These are phyloP conservation scores for Penicillium soppii DNA, from an alignment of 495 filamentous ascomycete genomes.

Conservation along the genomic window DNA sequence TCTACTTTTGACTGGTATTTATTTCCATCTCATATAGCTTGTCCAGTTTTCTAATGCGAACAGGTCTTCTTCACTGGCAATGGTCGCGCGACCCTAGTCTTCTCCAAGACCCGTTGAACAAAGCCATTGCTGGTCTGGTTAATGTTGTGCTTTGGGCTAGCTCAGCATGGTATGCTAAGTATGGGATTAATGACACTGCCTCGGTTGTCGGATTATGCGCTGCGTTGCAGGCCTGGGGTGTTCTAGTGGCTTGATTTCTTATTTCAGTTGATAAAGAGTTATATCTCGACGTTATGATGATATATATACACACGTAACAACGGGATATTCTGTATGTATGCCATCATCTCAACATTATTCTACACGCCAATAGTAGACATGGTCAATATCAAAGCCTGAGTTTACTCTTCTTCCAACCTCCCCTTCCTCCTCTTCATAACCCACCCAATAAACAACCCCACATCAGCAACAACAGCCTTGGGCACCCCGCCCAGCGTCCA, in stretches of 20 bases:
- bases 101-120: slow-evolving; percentile 29
- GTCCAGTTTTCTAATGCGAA: background rate
- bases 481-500: slow-evolving; percentile 59
- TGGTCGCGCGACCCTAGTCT: slow-evolving; percentile 25
- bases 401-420: slow-evolving; percentile 13
- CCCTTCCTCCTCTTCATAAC: slow-evolving; percentile 27
- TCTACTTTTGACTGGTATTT: slow-evolving; percentile 25
- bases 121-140: slow-evolving; percentile 26
- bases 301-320: no score
- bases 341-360: no score
- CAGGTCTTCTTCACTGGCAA: slow-evolving; percentile 33
- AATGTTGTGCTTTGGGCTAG: slow-evolving; percentile 29
- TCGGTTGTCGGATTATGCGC: slow-evolving; percentile 24
- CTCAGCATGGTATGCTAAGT: slow-evolving; percentile 30
- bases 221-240: slow-evolving; percentile 24
- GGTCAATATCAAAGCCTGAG: no score
- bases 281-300: no score
- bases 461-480: slow-evolving; percentile 67
- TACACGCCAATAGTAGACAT: no score
- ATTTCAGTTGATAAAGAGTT: no score
- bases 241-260: slow-evolving; percentile 9
- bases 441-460: slow-evolving; percentile 67
- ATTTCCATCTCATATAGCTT: background rate
- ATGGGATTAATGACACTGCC: slow-evolving; percentile 25
- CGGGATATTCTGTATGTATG: background rate